These are phyloP conservation scores for Piromyces sp. DNA, from an alignment of 192 early-diverging fungal genomes.

Conservation along the genomic window DNA sequence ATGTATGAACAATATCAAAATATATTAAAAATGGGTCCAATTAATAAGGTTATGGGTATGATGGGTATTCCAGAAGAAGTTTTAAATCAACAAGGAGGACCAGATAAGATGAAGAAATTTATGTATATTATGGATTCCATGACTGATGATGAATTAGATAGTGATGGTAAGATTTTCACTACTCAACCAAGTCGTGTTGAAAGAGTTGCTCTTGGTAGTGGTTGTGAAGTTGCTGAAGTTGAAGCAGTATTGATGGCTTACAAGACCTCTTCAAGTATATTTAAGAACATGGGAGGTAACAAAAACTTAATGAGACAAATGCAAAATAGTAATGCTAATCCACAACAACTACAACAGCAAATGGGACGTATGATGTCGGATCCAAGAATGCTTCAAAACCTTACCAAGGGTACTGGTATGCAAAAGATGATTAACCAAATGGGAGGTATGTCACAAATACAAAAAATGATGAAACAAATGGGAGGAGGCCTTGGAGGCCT, in stretches of 20 bases:
- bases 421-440: conserved; percentile 65
- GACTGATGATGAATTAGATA: conserved; percentile 75
- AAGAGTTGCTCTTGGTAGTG: conserved; percentile 71
- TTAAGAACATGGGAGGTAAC: conserved; percentile 85
- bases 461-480: conserved; percentile 53
- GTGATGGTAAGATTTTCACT: conserved; percentile 68
- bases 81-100: conserved; percentile 38
- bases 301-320: conserved; percentile 59
- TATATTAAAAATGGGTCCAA: conserved; percentile 76
- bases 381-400: conserved; percentile 26
- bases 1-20: conserved; percentile 87
- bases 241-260: background rate
- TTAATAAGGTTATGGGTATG: conserved; percentile 79
- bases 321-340: conserved; percentile 18
- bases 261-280: conserved; percentile 32
- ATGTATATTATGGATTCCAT: conserved; percentile 93
- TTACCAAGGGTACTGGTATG: conserved; percentile 2
- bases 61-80: conserved; percentile 49
- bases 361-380: conserved; percentile 11
- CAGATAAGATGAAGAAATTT: conserved; percentile 43
- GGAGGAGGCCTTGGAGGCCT: background rate
- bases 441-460: conserved; percentile 38
- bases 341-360: conserved; percentile 5
- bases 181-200: conserved; percentile 50
- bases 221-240: conserved; percentile 60